Percentiles rank a stretch among this genome's conserved stretches.
These are phyloP conservation scores for Boletus smithii DNA, from an alignment of 1,284 basidiomycete genomes.

Conservation along the genomic window DNA sequence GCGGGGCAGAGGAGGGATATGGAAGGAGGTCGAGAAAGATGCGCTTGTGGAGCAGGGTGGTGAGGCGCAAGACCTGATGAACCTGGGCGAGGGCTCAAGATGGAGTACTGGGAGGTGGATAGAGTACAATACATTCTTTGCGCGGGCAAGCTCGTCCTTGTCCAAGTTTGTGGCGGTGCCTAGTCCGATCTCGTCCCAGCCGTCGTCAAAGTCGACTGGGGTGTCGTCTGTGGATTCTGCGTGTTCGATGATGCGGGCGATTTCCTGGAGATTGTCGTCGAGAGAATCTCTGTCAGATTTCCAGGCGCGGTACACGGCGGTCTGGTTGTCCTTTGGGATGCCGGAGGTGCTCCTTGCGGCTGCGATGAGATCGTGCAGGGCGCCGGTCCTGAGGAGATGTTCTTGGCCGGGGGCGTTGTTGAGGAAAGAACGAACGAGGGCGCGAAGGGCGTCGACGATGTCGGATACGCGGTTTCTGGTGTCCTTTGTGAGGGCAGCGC, in stretches of 20 bases:
- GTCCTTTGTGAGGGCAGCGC: conserved; percentile 52
- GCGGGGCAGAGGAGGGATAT: conserved; percentile 22
- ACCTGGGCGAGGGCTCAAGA: conserved; percentile 39
- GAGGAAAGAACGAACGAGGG: conserved; percentile 42
- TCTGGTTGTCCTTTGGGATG: conserved; percentile 54
- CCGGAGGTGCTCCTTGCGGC: conserved; percentile 44
- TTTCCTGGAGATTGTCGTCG: conserved; percentile 58
- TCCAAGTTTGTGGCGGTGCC: conserved; percentile 36
- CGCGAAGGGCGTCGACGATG: conserved; percentile 46
- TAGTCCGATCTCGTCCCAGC: conserved; percentile 67
- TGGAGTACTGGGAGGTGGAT: neutral
- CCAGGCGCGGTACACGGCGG: conserved; percentile 59
- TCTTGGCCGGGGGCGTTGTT: conserved; percentile 34
- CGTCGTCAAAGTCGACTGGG: conserved; percentile 44
- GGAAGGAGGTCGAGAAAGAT: conserved; percentile 50
- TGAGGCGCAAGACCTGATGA: conserved; percentile 55
- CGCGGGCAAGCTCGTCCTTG: conserved; percentile 43
- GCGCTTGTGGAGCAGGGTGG: conserved; percentile 59
- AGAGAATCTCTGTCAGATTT: conserved; percentile 54
- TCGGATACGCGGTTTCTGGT: conserved; percentile 41
- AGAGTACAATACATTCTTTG: conserved; percentile 46
- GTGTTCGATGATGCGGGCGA: conserved; percentile 52
- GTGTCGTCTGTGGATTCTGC: conserved; percentile 24
- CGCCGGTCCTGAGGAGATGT: conserved; percentile 61
- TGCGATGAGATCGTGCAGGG: conserved; percentile 64